phyloP scores from a whole-genome alignment of 2,329 filamentous ascomycete genomes.

The Trichoderma atroviride region DNA sequence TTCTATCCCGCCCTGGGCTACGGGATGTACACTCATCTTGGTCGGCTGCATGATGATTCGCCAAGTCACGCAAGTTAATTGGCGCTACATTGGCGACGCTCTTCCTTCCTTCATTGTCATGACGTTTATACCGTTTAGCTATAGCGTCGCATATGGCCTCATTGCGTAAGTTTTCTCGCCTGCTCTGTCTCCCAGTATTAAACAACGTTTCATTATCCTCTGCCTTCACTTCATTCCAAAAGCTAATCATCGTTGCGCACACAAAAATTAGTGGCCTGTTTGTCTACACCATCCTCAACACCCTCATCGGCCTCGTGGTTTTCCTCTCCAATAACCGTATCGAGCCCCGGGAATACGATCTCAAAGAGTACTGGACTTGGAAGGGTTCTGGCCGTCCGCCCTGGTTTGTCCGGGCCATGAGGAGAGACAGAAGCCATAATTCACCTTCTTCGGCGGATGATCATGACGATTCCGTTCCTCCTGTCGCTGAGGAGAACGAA shows the following conservation, averaged over 20 bases:
- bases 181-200: neutral
- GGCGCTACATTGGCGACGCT: conserved; percentile 74
- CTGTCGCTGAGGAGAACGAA: conserved; percentile 19
- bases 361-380: conserved; percentile 61
- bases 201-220: too few relatives aligned
- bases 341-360: conserved; percentile 55
- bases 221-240: neutral
- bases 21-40: conserved; percentile 71
- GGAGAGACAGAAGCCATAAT: conserved; percentile 24
- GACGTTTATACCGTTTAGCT: conserved; percentile 75
- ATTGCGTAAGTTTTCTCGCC: conserved; percentile 60
- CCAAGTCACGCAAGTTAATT: conserved; percentile 74
- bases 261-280: conserved; percentile 55
- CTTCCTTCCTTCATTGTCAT: conserved; percentile 76
- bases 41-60: conserved; percentile 79
- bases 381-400: conserved; percentile 51
- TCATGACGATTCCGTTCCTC: neutral
- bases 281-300: conserved; percentile 54
- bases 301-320: conserved; percentile 50
- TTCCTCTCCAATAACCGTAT: conserved; percentile 47
- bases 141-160: conserved; percentile 76
- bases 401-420: conserved; percentile 49
- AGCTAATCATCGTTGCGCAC: neutral
- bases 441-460: neutral
- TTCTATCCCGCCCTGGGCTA: conserved; percentile 77